Evolutionary conservation across 768 basidiomycete species (phyloP).

Genomic region (Leccinum broughii): DNA sequence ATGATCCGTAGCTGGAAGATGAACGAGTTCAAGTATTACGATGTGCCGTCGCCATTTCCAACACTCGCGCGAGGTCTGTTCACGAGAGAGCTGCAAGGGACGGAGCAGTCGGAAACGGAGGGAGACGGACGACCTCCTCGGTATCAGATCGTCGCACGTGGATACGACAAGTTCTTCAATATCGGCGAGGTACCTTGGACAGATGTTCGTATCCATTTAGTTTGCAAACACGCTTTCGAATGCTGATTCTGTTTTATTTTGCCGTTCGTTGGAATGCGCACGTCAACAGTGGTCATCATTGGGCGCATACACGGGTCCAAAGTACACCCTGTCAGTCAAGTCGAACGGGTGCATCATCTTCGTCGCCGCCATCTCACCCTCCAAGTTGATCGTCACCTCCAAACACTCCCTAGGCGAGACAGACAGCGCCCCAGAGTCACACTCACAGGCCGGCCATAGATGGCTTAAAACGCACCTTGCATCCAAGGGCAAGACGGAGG

Average conservation of each 20-base stretch:
- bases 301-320: constrained; percentile 64
- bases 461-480: constrained; percentile 72
- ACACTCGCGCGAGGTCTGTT: constrained; percentile 94
- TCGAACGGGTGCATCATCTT: constrained; percentile 98
- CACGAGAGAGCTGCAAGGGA: constrained; percentile 48
- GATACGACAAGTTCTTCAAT: constrained; percentile 99
- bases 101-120: constrained; percentile 18
- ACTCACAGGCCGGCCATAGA: constrained; percentile 79
- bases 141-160: constrained; percentile 76
- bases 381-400: constrained; percentile 80
- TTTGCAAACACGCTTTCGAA: not conserved
- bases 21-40: constrained; percentile 95
- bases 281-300: constrained; percentile 69
- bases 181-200: constrained; percentile 97
- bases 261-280: not conserved
- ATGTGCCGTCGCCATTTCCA: constrained; percentile 88
- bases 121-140: constrained; percentile 31
- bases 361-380: constrained; percentile 77
- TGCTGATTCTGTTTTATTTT: constrained; percentile 1
- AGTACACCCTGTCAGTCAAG: constrained; percentile 88
- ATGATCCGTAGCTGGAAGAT: constrained; percentile 90
- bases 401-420: constrained; percentile 85
- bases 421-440: constrained; percentile 47
- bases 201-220: constrained; percentile 54
- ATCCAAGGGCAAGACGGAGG: constrained; percentile 64